These are phyloP conservation scores for Inosperma sp. DNA, from an alignment of 768 basidiomycete genomes.

Conservation along the genomic window DNA sequence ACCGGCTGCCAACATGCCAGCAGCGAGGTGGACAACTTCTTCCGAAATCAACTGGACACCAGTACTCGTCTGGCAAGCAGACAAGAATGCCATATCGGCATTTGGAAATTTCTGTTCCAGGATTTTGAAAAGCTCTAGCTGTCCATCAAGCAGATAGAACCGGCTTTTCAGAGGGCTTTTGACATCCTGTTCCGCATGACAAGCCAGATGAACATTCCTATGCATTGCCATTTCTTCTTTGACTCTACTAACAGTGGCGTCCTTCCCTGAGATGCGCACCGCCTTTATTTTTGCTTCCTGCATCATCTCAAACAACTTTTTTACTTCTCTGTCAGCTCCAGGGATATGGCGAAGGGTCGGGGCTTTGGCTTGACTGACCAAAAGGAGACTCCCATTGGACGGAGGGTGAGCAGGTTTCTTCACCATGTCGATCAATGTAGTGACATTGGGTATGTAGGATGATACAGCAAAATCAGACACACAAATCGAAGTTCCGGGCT, in stretches of 20 bases:
- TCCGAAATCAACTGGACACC: conserved; percentile 26
- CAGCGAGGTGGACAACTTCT: conserved; percentile 37
- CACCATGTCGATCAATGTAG: conserved; percentile 10
- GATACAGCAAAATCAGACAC: conserved; percentile 15
- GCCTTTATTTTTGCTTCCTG: not conserved
- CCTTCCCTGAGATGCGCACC: conserved; percentile 17
- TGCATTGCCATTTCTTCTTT: conserved; percentile 15
- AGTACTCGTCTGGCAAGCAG: no score
- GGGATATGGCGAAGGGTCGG: no score
- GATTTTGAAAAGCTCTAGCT: conserved; percentile 15
- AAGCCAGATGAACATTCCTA: conserved; percentile 27
- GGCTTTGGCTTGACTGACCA: no score
- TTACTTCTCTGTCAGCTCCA: conserved; percentile 12
- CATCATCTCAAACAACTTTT: not conserved
- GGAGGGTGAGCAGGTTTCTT: not conserved
- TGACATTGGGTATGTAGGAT: conserved; percentile 17
- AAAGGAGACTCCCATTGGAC: conserved; percentile 2
- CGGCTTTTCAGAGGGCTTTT: conserved; percentile 22
- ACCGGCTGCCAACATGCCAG: conserved; percentile 38
- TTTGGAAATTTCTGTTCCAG: conserved; percentile 25
- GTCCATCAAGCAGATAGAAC: conserved; percentile 19
- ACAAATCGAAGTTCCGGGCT: conserved; percentile 9
- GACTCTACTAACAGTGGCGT: conserved; percentile 17
- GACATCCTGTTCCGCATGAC: conserved; percentile 29
- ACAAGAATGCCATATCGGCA: conserved; percentile 7